Evolutionary conservation across 2,329 filamentous ascomycete species (phyloP).

Genomic region (Aureobasidium namibiae): DNA sequence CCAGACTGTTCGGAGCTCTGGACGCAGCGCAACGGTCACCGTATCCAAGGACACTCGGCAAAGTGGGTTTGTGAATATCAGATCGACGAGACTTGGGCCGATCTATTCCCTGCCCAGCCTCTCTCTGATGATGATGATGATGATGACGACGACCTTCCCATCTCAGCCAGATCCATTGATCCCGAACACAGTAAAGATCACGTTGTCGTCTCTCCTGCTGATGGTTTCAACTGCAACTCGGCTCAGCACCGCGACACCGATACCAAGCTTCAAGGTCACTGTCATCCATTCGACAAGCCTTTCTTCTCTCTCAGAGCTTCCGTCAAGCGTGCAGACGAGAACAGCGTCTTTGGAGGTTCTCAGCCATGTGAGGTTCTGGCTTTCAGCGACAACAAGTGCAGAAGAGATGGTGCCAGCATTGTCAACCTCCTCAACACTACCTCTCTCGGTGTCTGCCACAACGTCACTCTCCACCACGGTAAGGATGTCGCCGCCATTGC

Average conservation of each 20-base stretch:
- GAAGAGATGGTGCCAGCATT: background rate
- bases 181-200: background rate
- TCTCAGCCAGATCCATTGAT: background rate
- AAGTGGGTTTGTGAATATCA: background rate
- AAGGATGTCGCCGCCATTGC: too few relatives aligned
- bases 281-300: background rate
- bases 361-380: background rate
- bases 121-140: background rate
- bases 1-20: too few relatives aligned
- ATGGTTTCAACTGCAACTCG: background rate
- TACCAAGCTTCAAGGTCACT: background rate
- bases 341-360: background rate
- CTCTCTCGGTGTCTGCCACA: background rate
- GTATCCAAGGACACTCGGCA: background rate
- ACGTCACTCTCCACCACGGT: too few relatives aligned
- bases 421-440: background rate
- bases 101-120: too few relatives aligned
- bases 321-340: background rate
- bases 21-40: too few relatives aligned
- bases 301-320: background rate
- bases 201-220: background rate
- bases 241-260: background rate
- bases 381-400: background rate
- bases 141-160: background rate
- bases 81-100: background rate